Percentiles rank a stretch among this genome's conserved stretches.
Evolutionary conservation across 495 filamentous ascomycete species (phyloP).

Genomic region (Talaromyces wortmannii): DNA sequence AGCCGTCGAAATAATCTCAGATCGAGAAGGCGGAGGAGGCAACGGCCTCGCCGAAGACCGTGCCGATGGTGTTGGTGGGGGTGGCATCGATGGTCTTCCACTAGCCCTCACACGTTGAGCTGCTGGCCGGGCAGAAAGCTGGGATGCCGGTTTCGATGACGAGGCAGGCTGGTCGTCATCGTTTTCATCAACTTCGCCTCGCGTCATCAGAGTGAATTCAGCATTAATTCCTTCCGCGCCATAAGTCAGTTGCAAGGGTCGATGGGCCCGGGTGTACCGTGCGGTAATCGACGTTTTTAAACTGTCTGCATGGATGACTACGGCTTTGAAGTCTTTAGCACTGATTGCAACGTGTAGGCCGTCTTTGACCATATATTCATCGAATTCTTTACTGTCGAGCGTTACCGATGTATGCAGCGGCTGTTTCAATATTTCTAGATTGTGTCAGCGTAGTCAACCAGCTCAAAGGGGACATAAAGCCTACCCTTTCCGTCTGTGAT

Average conservation of each 20-base stretch:
- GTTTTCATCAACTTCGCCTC: conserved; percentile 69
- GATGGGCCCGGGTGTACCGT: conserved; percentile 71
- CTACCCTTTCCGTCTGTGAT: conserved; percentile 74
- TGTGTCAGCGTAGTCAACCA: conserved; percentile 5
- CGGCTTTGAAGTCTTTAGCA: conserved; percentile 92
- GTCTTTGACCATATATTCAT: conserved; percentile 70
- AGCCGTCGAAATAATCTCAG: conserved; percentile 1
- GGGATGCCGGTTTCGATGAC: conserved; percentile 22
- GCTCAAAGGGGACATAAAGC: not conserved
- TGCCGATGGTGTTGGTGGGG: conserved; percentile 12
- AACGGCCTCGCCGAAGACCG: conserved; percentile 7
- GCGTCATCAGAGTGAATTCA: conserved; percentile 92
- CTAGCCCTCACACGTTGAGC: conserved; percentile 8
- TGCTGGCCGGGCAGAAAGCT: conserved; percentile 27
- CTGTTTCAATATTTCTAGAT: conserved; percentile 78
- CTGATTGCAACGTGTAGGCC: conserved; percentile 81
- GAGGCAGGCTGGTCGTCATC: conserved; percentile 38
- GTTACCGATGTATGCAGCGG: conserved; percentile 89
- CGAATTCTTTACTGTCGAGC: conserved; percentile 80
- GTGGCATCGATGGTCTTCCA: conserved; percentile 20
- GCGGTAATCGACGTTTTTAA: conserved; percentile 64
- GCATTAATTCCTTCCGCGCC: conserved; percentile 58
- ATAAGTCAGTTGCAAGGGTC: conserved; percentile 81
- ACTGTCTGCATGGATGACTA: conserved; percentile 76
- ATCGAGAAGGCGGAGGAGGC: conserved; percentile 9